Percentiles rank a stretch among this genome's conserved stretches.
phyloP scores from a whole-genome alignment of 495 filamentous ascomycete genomes.

The Penicillium manginii region DNA sequence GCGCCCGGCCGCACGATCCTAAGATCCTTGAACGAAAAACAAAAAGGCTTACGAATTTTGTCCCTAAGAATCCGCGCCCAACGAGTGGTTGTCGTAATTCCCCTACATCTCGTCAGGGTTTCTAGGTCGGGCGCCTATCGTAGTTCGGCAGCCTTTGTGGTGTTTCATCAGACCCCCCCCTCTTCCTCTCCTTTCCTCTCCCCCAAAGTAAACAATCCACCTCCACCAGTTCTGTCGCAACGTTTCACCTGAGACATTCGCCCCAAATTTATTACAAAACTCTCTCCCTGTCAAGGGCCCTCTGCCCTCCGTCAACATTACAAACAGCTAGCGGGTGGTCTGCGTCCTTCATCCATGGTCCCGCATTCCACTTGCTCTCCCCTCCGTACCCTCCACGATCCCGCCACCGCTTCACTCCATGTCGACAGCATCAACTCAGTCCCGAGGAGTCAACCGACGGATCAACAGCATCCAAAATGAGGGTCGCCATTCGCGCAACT shows the following conservation, averaged over 20 bases:
- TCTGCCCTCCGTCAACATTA: background rate
- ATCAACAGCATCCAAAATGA: conserved; percentile 61
- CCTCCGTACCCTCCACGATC: conserved; percentile 28
- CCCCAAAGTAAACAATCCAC: conserved; percentile 25
- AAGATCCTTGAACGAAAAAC: background rate
- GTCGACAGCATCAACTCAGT: conserved; percentile 59
- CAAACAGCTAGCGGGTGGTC: conserved; percentile 29
- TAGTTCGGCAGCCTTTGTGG: conserved; percentile 26
- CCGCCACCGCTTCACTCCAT: conserved; percentile 39
- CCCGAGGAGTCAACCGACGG: conserved; percentile 57
- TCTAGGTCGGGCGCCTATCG: conserved; percentile 28
- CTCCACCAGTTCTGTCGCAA: background rate
- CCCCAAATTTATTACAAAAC: background rate
- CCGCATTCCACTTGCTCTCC: conserved; percentile 36
- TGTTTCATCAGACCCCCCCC: conserved; percentile 24
- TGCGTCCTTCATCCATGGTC: conserved; percentile 42
- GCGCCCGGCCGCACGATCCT: conserved; percentile 13
- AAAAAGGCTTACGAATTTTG: no score
- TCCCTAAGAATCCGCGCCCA: no score
- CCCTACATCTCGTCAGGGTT: background rate
- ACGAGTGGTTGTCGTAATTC: no score
- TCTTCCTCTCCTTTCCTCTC: conserved; percentile 19
- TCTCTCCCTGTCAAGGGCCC: background rate
- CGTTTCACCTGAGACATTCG: conserved; percentile 5
- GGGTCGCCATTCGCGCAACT: conserved; percentile 53